Evolutionary conservation across 23 red algal species (phyloP).

Genomic region (Rhodosorus marinus): DNA sequence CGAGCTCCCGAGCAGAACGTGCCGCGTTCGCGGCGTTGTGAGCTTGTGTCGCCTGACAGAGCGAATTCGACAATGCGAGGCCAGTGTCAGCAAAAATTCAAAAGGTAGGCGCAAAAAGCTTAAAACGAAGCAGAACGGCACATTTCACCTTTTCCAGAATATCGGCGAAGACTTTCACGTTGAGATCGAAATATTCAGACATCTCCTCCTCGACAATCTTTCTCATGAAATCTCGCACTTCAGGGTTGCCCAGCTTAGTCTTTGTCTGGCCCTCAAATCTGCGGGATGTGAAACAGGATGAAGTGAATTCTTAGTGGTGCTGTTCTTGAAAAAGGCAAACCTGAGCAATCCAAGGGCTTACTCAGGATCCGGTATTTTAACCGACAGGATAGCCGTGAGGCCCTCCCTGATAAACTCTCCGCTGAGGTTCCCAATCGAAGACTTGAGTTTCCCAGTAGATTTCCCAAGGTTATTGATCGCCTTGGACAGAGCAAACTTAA

Average conservation of each 20-base stretch:
- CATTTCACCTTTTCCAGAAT: conserved; percentile 33
- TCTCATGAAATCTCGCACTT: conserved; percentile 60
- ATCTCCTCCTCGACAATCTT: conserved; percentile 23
- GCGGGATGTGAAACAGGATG: no score
- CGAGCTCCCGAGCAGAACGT: conserved; percentile 68
- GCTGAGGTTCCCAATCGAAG: conserved; percentile 23
- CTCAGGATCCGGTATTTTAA: conserved; percentile 97
- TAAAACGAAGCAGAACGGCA: neutral
- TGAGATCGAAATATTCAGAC: conserved; percentile 62
- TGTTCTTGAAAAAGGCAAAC: neutral
- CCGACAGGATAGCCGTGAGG: conserved; percentile 73
- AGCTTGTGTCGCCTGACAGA: conserved; percentile 37
- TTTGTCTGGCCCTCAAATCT: conserved; percentile 99
- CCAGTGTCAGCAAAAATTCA: no score
- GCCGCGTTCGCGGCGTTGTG: conserved; percentile 80
- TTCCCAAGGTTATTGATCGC: conserved; percentile 57
- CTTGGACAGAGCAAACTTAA: conserved; percentile 57
- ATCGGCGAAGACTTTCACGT: conserved; percentile 20
- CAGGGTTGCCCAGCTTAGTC: conserved; percentile 66
- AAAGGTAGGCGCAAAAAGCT: neutral
- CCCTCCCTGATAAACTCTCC: conserved; percentile 94
- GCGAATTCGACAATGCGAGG: neutral
- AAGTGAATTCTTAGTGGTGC: neutral
- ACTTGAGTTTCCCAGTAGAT: conserved; percentile 42
- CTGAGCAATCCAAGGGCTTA: neutral